Evolutionary conservation across 2,329 filamentous ascomycete species (phyloP).

Genomic region (Hypoxylon sp.): DNA sequence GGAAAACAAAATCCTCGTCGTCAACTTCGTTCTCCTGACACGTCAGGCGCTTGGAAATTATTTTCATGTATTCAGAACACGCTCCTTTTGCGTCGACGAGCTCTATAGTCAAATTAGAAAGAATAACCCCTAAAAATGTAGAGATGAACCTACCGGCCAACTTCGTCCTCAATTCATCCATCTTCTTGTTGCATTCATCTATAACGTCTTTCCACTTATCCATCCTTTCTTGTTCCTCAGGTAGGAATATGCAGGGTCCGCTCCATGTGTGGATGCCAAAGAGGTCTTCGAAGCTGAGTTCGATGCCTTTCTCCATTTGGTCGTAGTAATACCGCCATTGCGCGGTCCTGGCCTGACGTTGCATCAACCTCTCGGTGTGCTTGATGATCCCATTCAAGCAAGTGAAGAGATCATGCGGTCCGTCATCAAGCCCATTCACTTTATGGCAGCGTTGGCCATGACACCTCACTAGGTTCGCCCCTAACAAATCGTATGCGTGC

Average conservation of each 20-base stretch:
- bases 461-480: constrained; percentile 41
- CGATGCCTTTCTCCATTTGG: constrained; percentile 34
- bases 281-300: constrained; percentile 49
- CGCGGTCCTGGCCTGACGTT: constrained; percentile 44
- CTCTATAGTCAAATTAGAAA: constrained; percentile 42
- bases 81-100: constrained; percentile 36
- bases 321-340: constrained; percentile 48
- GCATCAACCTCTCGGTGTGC: constrained; percentile 41
- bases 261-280: constrained; percentile 55
- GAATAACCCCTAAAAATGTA: not conserved
- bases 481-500: constrained; percentile 39
- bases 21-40: constrained; percentile 50
- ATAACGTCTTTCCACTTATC: constrained; percentile 53
- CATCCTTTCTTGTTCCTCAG: constrained; percentile 51
- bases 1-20: constrained; percentile 48
- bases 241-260: constrained; percentile 55
- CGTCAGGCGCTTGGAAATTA: constrained; percentile 50
- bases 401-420: constrained; percentile 44
- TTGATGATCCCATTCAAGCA: constrained; percentile 47
- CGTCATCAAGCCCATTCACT: constrained; percentile 40
- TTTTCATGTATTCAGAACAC: constrained; percentile 40
- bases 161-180: constrained; percentile 52
- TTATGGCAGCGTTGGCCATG: constrained; percentile 42
- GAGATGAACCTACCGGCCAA: constrained; percentile 53
- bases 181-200: constrained; percentile 50